These are phyloP conservation scores for Brassica carinata DNA, from an alignment of 345 rosid species.

Conservation along the genomic window DNA sequence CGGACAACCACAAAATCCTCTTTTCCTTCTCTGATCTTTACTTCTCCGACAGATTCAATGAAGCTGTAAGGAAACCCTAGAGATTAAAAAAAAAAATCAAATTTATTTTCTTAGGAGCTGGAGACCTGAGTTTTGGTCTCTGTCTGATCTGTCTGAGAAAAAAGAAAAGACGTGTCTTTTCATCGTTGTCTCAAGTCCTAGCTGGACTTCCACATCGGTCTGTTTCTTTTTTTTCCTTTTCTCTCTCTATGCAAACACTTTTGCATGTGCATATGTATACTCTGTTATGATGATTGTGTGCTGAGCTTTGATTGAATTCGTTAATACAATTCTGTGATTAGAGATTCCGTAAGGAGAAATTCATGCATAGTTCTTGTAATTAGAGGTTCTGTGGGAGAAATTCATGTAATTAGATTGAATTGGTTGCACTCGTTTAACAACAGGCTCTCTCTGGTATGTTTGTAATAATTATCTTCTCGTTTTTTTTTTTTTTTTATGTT, in stretches of 20 bases:
- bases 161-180: slow-evolving; percentile 34
- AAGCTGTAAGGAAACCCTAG: slow-evolving; percentile 9
- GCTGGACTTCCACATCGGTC: slow-evolving; percentile 65
- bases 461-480: neutral
- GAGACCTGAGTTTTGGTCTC: slow-evolving; percentile 32
- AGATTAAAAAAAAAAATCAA: neutral
- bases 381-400: neutral
- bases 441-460: neutral
- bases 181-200: slow-evolving; percentile 42
- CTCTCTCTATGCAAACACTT: neutral
- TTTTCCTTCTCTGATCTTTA: neutral
- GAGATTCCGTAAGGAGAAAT: neutral
- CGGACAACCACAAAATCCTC: slow-evolving; percentile 27
- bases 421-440: neutral
- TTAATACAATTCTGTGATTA: neutral
- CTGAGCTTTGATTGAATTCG: neutral
- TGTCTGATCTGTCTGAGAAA: slow-evolving; percentile 46
- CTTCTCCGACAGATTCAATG: slow-evolving; percentile 23
- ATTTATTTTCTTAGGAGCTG: neutral
- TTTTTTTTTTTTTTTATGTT: neutral
- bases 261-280: slow-evolving; percentile 14
- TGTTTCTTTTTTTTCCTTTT: neutral
- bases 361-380: neutral
- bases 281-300: neutral
- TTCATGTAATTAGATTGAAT: neutral